Base-by-base conservation (phyloP, 306 rosid genomes). In the Quercus agrifolia region DNA sequence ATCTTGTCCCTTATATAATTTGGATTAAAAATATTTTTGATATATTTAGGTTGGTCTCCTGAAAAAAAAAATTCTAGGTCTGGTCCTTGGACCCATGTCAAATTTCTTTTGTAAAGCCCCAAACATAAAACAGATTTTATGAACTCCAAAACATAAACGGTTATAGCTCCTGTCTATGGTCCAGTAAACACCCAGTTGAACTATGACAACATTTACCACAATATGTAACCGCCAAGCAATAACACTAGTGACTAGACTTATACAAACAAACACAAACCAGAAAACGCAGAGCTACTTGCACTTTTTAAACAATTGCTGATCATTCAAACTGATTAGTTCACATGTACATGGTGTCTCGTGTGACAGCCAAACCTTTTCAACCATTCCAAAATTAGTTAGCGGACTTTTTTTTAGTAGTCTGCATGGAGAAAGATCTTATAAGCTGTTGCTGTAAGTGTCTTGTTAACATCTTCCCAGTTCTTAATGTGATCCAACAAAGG, bases 381-480 rank as follows among this genome's bases (percentile, higher is more conserved):
- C 46, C 46, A 41, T 41, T 41, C 46, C 15, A 51, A 6, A 3
- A 62, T 41, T 41, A 8, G 46, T 41, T 41, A 41, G 46, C 11
- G 46, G 46, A 41, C 46, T 8, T 41, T 41, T 7, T 41, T 41
- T 77, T 90, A 90, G 77, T 90, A 89, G 78, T 92, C 96, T 20
- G 91, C 79, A 6, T 44, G 85, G 46, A 95, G 93, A 81, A 93
- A 93, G 78, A 83, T 86, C 87, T 91, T 92, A 64, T 87, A 95
- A 27, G 77, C 73, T 25, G 94, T 95, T 71, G 94, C 97, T 2
- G 73, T 77, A 28, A 95, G 92, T 6, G 90, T 82, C 79, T 35
- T 86, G 87, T 83, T 91, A 71, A 95, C 97, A 19, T 91, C 98
- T 3, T 91, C 94, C 98, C 97, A 95, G 86, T 95, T 90, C 77